These are phyloP conservation scores for Pseudozyma sp. DNA, from an alignment of 1,284 basidiomycete species.

Conservation along the genomic window DNA sequence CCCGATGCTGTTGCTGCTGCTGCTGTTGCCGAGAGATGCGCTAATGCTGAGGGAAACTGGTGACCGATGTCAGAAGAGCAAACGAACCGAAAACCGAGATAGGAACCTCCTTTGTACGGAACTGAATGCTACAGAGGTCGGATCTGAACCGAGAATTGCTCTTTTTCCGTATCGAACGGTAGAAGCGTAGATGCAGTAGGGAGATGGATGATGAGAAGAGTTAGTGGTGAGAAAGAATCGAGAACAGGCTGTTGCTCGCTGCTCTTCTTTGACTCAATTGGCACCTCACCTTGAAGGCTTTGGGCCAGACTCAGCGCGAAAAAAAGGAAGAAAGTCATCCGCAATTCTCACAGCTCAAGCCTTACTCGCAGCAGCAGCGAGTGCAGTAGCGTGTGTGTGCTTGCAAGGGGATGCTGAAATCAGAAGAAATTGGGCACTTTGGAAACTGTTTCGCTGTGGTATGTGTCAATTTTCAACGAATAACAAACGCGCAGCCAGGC, in stretches of 20 bases:
- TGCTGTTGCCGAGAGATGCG: neutral
- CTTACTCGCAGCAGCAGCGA: neutral
- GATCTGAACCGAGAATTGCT: neutral
- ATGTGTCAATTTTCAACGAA: constrained; percentile 1
- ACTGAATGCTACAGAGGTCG: neutral
- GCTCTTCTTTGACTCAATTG: too few relatives aligned
- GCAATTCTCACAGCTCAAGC: neutral
- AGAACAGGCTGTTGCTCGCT: neutral
- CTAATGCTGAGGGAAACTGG: constrained; percentile 9
- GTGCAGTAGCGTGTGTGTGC: neutral
- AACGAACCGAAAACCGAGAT: constrained; percentile 8
- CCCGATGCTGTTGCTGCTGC: neutral
- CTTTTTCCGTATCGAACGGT: neutral
- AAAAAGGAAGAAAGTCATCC: constrained; percentile 27
- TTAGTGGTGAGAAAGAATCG: constrained; percentile 1
- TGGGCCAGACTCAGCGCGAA: constrained; percentile 5
- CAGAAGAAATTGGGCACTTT: too few relatives aligned
- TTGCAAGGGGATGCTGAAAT: constrained; percentile 3
- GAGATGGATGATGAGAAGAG: neutral
- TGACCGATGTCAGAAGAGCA: constrained; percentile 12
- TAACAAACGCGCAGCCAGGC: constrained; percentile 7
- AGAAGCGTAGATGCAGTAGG: constrained; percentile 4
- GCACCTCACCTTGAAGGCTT: too few relatives aligned
- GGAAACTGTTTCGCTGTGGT: neutral
- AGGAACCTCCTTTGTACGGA: constrained; percentile 1